Percentiles rank a stretch among this genome's conserved stretches.
phyloP scores from a whole-genome alignment of 208 protist genomes.

The Trypanosoma rangeli region DNA sequence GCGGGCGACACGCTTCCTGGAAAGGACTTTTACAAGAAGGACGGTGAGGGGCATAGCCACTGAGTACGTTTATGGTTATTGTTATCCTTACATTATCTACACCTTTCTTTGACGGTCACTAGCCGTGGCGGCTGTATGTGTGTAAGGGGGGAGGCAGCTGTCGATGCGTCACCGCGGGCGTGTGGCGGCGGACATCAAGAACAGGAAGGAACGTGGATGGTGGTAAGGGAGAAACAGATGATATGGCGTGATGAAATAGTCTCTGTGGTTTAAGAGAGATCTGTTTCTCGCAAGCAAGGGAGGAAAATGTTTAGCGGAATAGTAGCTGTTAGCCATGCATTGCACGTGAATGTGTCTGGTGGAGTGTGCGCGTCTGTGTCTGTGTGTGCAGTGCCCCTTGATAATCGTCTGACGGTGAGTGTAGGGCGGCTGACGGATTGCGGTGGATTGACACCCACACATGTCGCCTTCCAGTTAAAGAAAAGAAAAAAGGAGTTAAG shows the following conservation, averaged over 20 bases:
- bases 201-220: slow-evolving; percentile 5
- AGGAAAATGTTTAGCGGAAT: not conserved
- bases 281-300: not conserved
- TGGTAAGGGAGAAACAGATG: not conserved
- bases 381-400: too few species aligned
- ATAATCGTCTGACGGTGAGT: too few species aligned
- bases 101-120: not conserved
- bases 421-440: too few species aligned
- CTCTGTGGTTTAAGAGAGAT: slow-evolving; percentile 14
- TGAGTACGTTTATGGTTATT: not conserved
- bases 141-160: not conserved
- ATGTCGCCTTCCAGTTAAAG: too few species aligned
- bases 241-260: not conserved
- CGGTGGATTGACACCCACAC: too few species aligned
- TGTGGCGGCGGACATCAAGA: not conserved
- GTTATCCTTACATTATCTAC: too few species aligned
- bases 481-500: not conserved
- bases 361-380: too few species aligned
- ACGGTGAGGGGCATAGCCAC: slow-evolving; percentile 28
- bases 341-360: too few species aligned
- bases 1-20: slow-evolving; percentile 67
- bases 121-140: too few species aligned
- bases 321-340: not conserved
- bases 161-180: not conserved
- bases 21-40: slow-evolving; percentile 70